Base-by-base conservation (phyloP, 768 basidiomycete species). In the Boletus tylopilopsis region DNA sequence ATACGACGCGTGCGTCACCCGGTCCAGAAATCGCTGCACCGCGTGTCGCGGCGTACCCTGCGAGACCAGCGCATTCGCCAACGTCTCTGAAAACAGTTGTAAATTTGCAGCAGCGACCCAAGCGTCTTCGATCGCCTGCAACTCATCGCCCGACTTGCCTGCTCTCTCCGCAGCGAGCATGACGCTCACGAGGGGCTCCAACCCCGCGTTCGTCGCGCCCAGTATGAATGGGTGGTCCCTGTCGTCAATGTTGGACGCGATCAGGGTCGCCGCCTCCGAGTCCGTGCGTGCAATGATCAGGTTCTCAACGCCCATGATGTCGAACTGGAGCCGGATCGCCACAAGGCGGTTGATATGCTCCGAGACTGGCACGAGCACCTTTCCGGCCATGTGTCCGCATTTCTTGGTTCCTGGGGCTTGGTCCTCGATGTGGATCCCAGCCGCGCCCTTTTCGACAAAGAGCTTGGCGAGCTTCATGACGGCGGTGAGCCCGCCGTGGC, bases 271-370 rank as follows among this genome's bases (percentile, higher is more conserved):
- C 6, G 96, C 95, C 69, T 98, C 95, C 5, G 94, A 94, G 67
- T 98, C 95, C 3, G 96, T 98, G 47, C 96, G 84, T 8, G 94
- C 89, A 64, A 99, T 79, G 61, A 89, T 81, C 58, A 98, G 80
- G 71, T 96, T 97, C 62, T 90, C 87, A 40, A 96, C 93, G 47
- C 95, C 94, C 94, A 98, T 94, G 65, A 99, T 90, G 66, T 98
- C 96, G 65, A 87, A 97, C 72, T 98, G 96, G 37, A 97, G 78
- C 23, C 96, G 91, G 64, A 98, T 95, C 37, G 96, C 94, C 42
- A 97, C 85, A 49, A 99, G 85, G 45, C 96, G 90, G 71, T 96
- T 96, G 72, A 98, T 94, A 72, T 99, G 96, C 75, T 98, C 96
- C 37, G 83, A 82, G 64, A 98, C 93, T 34, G 96, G 94, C 11